Conservation (phyloP, 495 filamentous ascomycete genomes). For the Penicillium canariense region DNA sequence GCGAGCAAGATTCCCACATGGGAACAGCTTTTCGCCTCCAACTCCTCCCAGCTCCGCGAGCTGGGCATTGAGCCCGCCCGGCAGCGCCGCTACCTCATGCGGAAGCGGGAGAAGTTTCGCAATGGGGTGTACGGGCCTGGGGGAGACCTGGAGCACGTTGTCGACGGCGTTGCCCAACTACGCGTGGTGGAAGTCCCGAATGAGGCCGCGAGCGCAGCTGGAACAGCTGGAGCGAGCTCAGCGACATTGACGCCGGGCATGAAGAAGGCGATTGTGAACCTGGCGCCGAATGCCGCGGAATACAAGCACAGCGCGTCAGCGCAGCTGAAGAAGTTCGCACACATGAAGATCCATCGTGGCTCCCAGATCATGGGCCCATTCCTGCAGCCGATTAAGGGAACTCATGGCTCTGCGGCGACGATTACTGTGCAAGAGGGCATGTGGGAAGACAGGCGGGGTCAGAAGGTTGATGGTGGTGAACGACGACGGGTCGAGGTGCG, state of each 20-base stretch:
- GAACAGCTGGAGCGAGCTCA: constrained; percentile 17
- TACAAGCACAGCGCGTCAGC: constrained; percentile 38
- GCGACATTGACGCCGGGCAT: constrained; percentile 53
- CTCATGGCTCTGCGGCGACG: constrained; percentile 55
- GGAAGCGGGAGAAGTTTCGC: constrained; percentile 81
- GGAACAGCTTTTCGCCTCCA: constrained; percentile 80
- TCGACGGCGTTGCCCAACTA: constrained; percentile 68
- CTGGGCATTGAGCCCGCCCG: constrained; percentile 85
- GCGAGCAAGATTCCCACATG: constrained; percentile 78
- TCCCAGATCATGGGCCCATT: constrained; percentile 69
- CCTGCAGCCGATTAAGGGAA: constrained; percentile 62
- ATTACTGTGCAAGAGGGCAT: constrained; percentile 75
- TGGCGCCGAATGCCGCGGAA: constrained; percentile 51
- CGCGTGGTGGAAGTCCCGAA: constrained; percentile 62
- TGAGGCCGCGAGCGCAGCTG: constrained; percentile 2
- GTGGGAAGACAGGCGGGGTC: constrained; percentile 81
- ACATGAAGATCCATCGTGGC: constrained; percentile 63
- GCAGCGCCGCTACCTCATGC: constrained; percentile 74
- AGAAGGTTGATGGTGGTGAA: constrained; percentile 96
- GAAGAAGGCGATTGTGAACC: constrained; percentile 68
- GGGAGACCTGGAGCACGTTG: constrained; percentile 70
- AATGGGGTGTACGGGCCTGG: constrained; percentile 72
- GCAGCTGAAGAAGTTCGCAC: constrained; percentile 50
- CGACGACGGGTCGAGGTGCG: constrained; percentile 80
- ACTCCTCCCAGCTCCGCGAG: constrained; percentile 72